phyloP scores from a whole-genome alignment of 2,329 filamentous ascomycete species.

The Biscogniauxia marginata region DNA sequence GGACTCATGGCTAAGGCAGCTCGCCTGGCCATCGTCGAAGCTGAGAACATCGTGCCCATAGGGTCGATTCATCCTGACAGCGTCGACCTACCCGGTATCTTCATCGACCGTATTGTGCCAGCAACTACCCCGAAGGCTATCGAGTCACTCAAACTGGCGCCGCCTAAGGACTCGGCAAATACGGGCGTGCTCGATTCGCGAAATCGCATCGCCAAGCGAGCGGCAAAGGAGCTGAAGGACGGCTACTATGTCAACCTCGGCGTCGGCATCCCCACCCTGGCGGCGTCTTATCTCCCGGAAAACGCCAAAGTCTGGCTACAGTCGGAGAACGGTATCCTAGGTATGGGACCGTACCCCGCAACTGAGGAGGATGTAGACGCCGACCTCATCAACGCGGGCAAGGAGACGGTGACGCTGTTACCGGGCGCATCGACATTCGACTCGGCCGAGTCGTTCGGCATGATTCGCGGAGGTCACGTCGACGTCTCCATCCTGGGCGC shows the following conservation, averaged over 20 bases:
- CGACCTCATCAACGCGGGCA: slow-evolving; percentile 83
- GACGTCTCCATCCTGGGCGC: slow-evolving; percentile 82
- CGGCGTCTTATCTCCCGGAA: slow-evolving; percentile 69
- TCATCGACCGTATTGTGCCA: slow-evolving; percentile 76
- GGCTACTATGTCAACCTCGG: slow-evolving; percentile 80
- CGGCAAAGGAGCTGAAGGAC: slow-evolving; percentile 77
- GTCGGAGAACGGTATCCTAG: slow-evolving; percentile 82
- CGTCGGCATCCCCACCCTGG: slow-evolving; percentile 84
- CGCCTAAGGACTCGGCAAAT: slow-evolving; percentile 39
- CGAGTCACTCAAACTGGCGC: slow-evolving; percentile 62
- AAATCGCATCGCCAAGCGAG: slow-evolving; percentile 71
- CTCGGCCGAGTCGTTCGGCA: slow-evolving; percentile 77
- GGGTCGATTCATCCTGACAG: slow-evolving; percentile 72
- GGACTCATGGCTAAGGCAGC: slow-evolving; percentile 81
- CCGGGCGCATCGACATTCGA: slow-evolving; percentile 78
- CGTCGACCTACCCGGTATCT: slow-evolving; percentile 79
- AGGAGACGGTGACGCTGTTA: slow-evolving; percentile 80
- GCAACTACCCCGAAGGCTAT: slow-evolving; percentile 69
- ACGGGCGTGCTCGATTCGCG: slow-evolving; percentile 50
- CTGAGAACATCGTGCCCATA: slow-evolving; percentile 76
- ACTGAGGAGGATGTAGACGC: slow-evolving; percentile 69
- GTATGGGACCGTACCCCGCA: slow-evolving; percentile 75
- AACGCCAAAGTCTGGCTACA: slow-evolving; percentile 77
- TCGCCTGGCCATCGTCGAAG: slow-evolving; percentile 75
- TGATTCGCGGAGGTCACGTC: slow-evolving; percentile 83